Conservation (phyloP, 345 rosid genomes). For the Anastatica hierochuntica region DNA sequence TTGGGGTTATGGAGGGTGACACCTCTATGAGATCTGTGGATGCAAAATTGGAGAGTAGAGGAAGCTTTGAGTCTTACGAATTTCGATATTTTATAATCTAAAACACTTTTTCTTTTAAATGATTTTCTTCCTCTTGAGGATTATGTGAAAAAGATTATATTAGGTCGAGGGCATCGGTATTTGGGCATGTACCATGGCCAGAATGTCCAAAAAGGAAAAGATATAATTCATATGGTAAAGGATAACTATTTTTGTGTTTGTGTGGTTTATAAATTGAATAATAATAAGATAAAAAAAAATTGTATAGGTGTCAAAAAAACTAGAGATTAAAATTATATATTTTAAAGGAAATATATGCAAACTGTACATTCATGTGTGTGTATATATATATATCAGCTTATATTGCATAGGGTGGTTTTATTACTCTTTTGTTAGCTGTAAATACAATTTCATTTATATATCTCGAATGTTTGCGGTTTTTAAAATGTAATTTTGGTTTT, state of each 20-base stretch:
- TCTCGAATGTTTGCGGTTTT: too few species aligned
- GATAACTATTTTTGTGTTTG: slow-evolving; percentile 12
- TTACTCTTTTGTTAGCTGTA: too few species aligned
- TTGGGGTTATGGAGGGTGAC: slow-evolving; percentile 22
- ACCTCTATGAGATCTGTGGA: slow-evolving; percentile 18
- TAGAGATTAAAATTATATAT: too few species aligned
- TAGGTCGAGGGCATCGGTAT: slow-evolving; percentile 22
- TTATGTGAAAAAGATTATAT: slow-evolving; percentile 4
- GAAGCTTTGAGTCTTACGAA: slow-evolving; percentile 11
- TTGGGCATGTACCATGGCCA: slow-evolving; percentile 31
- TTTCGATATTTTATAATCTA: slow-evolving; percentile 2
- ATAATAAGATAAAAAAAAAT: too few species aligned
- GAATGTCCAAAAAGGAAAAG: slow-evolving; percentile 9
- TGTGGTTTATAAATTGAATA: slow-evolving; percentile 22
- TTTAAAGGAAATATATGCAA: too few species aligned
- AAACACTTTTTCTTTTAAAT: neutral
- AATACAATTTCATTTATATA: too few species aligned
- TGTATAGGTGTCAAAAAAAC: too few species aligned
- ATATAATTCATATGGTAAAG: slow-evolving; percentile 3
- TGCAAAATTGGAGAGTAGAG: slow-evolving; percentile 7
- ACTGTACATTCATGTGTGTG: too few species aligned
- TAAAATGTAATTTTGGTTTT: too few species aligned
- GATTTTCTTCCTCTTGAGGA: slow-evolving; percentile 5
- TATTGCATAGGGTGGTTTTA: too few species aligned
- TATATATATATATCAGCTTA: too few species aligned